Evolutionary conservation across 139 green algal genomes (phyloP).

Genomic region (Trebouxia sp.): DNA sequence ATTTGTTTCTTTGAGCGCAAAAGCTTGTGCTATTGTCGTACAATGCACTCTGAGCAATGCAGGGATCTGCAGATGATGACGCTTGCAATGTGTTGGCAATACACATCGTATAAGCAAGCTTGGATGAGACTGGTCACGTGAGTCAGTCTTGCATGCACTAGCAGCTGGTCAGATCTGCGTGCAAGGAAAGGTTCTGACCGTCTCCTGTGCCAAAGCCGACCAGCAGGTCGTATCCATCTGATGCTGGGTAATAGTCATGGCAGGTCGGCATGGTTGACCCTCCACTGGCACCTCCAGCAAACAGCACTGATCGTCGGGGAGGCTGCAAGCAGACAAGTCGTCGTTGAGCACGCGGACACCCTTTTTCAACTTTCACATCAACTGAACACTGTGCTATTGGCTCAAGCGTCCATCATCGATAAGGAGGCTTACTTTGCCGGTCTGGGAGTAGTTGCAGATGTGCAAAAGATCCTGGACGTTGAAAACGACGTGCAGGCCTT

Average conservation of each 20-base stretch:
- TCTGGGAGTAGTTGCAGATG: conserved; percentile 43
- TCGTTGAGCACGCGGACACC: too few relatives aligned
- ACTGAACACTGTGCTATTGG: too few relatives aligned
- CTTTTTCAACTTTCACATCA: too few relatives aligned
- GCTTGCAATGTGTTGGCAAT: too few relatives aligned
- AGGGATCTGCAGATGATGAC: too few relatives aligned
- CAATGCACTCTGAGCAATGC: too few relatives aligned
- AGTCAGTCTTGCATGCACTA: background rate
- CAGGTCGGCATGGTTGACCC: conserved; percentile 46
- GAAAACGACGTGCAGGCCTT: conserved; percentile 57
- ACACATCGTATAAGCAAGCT: too few relatives aligned
- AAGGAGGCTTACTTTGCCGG: conserved; percentile 48
- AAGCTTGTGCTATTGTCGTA: too few relatives aligned
- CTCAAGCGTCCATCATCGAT: too few relatives aligned
- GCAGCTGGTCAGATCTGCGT: background rate
- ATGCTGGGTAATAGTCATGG: conserved; percentile 46
- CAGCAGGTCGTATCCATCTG: conserved; percentile 67
- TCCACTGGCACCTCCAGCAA: background rate
- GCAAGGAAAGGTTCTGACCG: conserved; percentile 43
- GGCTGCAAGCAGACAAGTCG: conserved; percentile 9
- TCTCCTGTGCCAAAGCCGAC: conserved; percentile 70
- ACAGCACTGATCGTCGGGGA: conserved; percentile 8
- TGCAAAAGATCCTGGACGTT: conserved; percentile 53
- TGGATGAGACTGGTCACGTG: too few relatives aligned
- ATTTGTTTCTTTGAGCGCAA: background rate